Conservation (phyloP, 169 alveolate species). For the Cryptosporidium ryanae region DNA sequence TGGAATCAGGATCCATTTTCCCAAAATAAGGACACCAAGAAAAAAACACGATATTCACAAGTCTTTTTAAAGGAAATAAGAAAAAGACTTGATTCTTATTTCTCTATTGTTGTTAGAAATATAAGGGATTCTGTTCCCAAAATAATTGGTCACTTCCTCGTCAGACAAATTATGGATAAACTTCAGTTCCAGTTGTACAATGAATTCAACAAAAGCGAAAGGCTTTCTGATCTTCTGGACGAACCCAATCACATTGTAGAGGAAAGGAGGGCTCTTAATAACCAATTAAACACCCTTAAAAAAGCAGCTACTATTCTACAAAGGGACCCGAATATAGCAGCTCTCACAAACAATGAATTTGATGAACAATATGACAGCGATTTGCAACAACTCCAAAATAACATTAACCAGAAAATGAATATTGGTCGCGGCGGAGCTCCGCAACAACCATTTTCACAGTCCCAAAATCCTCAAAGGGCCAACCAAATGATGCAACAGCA, state of each 20-base stretch:
- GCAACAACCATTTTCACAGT: slow-evolving; percentile 23
- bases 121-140: slow-evolving; percentile 97
- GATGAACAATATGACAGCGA: slow-evolving; percentile 70
- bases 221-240: slow-evolving; percentile 79
- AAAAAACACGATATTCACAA: slow-evolving; percentile 47
- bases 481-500: slow-evolving; percentile 12
- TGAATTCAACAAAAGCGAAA: slow-evolving; percentile 82
- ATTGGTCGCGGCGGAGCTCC: background rate
- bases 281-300: slow-evolving; percentile 82
- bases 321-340: slow-evolving; percentile 81
- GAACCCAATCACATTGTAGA: slow-evolving; percentile 88
- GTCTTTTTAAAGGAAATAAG: slow-evolving; percentile 92
- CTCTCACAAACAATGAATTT: slow-evolving; percentile 68
- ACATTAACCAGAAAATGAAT: slow-evolving; percentile 47
- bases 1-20: slow-evolving; percentile 68
- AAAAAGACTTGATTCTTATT: slow-evolving; percentile 94
- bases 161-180: slow-evolving; percentile 85
- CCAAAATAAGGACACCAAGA: slow-evolving; percentile 31
- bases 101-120: slow-evolving; percentile 93
- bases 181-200: slow-evolving; percentile 86
- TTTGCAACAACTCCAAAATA: slow-evolving; percentile 54
- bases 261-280: slow-evolving; percentile 82
- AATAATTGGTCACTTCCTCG: slow-evolving; percentile 93
- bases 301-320: slow-evolving; percentile 84
- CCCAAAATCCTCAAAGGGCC: slow-evolving; percentile 4